Evolutionary conservation across 1,284 basidiomycete species (phyloP).

Genomic region (Microbotryomycetes sp.): DNA sequence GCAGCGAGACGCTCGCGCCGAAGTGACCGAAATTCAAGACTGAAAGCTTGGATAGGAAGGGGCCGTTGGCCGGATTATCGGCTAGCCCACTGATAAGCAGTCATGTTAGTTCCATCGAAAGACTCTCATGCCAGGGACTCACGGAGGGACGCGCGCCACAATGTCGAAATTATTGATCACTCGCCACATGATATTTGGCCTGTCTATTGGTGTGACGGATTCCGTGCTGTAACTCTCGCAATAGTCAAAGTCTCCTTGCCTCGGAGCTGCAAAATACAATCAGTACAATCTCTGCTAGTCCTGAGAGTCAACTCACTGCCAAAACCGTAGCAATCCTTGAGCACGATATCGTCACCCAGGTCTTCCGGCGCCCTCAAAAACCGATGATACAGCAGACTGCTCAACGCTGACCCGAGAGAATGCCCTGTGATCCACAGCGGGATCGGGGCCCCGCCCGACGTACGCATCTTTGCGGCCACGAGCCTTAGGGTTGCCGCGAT

Average conservation of each 20-base stretch:
- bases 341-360: constrained; percentile 12
- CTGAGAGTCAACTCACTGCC: constrained; percentile 5
- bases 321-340: constrained; percentile 18
- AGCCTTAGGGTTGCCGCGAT: neutral
- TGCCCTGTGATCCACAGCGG: constrained; percentile 27
- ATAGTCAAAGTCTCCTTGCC: neutral
- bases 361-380: constrained; percentile 17
- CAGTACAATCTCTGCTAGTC: neutral
- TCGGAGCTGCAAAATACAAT: neutral
- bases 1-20: constrained; percentile 8
- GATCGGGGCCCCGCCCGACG: neutral
- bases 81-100: constrained; percentile 1
- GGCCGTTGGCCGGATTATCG: constrained; percentile 6
- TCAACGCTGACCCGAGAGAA: constrained; percentile 25
- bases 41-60: neutral
- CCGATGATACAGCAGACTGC: constrained; percentile 18
- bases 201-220: constrained; percentile 9
- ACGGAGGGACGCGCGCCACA: constrained; percentile 16
- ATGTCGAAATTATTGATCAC: constrained; percentile 19
- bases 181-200: constrained; percentile 23
- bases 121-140: neutral
- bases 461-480: constrained; percentile 2
- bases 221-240: neutral
- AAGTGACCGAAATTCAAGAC: constrained; percentile 17
- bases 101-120: neutral